These are phyloP conservation scores for Paramarasmius palmivorus DNA, from an alignment of 1,284 basidiomycete genomes.

Conservation along the genomic window DNA sequence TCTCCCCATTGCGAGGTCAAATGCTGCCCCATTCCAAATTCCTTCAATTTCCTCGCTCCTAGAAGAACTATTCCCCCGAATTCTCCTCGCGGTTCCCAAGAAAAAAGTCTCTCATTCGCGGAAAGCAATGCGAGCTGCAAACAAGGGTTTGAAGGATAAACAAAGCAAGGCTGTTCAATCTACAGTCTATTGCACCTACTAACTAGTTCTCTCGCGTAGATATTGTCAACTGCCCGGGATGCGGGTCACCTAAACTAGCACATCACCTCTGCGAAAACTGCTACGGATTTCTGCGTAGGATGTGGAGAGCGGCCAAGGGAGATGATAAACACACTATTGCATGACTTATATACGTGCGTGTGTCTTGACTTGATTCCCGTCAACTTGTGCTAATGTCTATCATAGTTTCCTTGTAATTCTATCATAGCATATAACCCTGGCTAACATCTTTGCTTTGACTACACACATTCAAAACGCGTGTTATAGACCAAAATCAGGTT, in stretches of 20 bases:
- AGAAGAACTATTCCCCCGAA: slow-evolving; percentile 83
- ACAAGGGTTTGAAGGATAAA: slow-evolving; percentile 95
- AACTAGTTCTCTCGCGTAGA: slow-evolving; percentile 48
- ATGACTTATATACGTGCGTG: slow-evolving; percentile 1
- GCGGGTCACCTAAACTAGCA: slow-evolving; percentile 84
- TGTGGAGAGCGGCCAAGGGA: slow-evolving; percentile 46
- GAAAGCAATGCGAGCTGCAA: slow-evolving; percentile 93
- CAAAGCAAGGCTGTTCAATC: slow-evolving; percentile 61
- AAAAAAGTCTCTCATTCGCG: slow-evolving; percentile 92
- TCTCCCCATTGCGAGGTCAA: slow-evolving; percentile 28
- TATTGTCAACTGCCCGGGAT: slow-evolving; percentile 90
- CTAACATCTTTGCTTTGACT: too few species aligned
- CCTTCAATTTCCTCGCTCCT: slow-evolving; percentile 59
- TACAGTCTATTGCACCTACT: background rate
- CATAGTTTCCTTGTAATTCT: background rate
- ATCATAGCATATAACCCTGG: background rate
- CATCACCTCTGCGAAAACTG: slow-evolving; percentile 90
- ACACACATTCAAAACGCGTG: too few species aligned
- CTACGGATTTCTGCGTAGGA: slow-evolving; percentile 76
- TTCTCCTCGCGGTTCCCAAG: slow-evolving; percentile 93
- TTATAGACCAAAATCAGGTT: too few species aligned
- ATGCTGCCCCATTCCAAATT: slow-evolving; percentile 39
- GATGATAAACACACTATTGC: slow-evolving; percentile 10
- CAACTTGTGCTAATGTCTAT: background rate
- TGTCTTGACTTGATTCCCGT: too few species aligned